Percentiles rank a stretch among this genome's conserved stretches.
Evolutionary conservation across 2,329 filamentous ascomycete species (phyloP).

Genomic region (Drechmeria coniospora): DNA sequence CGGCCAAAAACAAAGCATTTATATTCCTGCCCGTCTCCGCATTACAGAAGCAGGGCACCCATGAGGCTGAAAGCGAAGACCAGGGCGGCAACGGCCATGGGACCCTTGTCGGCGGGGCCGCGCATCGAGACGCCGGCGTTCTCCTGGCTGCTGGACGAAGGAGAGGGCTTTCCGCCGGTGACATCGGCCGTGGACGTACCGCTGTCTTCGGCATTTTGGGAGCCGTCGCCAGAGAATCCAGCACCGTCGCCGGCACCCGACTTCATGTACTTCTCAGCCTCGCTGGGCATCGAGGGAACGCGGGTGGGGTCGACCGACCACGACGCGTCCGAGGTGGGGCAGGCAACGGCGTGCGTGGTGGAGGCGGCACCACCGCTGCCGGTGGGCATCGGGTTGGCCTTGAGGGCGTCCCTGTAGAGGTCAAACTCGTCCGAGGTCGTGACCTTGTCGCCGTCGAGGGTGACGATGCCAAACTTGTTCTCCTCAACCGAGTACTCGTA

Average conservation of each 20-base stretch:
- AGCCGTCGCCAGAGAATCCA: conserved; percentile 36
- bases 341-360: conserved; percentile 29
- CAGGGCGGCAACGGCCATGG: conserved; percentile 20
- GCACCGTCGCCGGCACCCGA: conserved; percentile 37
- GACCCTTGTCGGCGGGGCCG: conserved; percentile 12
- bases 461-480: conserved; percentile 68
- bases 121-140: conserved; percentile 15
- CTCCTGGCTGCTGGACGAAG: conserved; percentile 13
- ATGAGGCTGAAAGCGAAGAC: conserved; percentile 21
- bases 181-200: conserved; percentile 29
- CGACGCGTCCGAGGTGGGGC: conserved; percentile 30
- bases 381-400: conserved; percentile 31
- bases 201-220: conserved; percentile 33
- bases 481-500: conserved; percentile 84
- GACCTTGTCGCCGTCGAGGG: conserved; percentile 39
- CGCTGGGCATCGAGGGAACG: conserved; percentile 35
- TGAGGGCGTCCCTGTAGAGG: conserved; percentile 32
- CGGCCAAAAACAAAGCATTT: no score
- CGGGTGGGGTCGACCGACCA: conserved; percentile 36
- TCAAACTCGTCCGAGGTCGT: conserved; percentile 46
- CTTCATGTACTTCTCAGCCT: conserved; percentile 36
- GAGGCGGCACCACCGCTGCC: conserved; percentile 33
- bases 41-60: conserved; percentile 25
- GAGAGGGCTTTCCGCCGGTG: conserved; percentile 16
- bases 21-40: no score